Percentiles rank a stretch among this genome's conserved stretches.
phyloP scores from a whole-genome alignment of 2,329 filamentous ascomycete genomes.

The Talaromyces sp. region DNA sequence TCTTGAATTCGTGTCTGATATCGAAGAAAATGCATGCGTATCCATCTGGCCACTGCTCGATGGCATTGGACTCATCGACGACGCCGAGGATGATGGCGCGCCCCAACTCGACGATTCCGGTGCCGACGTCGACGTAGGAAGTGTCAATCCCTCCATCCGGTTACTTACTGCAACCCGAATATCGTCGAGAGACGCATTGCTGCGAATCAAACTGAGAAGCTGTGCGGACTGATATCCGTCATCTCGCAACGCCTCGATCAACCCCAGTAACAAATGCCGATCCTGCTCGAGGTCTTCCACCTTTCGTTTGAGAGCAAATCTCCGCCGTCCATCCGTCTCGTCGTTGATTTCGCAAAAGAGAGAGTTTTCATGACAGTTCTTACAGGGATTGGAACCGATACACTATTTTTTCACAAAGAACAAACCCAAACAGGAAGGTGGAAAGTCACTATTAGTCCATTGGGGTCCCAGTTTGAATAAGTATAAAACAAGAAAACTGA shows the following conservation, averaged over 20 bases:
- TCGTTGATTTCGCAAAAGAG: conserved; percentile 20
- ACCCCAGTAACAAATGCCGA: conserved; percentile 12
- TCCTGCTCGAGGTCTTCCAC: conserved; percentile 20
- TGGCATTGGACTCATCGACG: background rate
- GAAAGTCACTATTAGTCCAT: background rate
- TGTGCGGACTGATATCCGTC: conserved; percentile 21
- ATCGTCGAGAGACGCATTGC: conserved; percentile 28
- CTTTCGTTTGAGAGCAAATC: conserved; percentile 19
- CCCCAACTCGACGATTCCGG: conserved; percentile 19
- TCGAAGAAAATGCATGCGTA: background rate
- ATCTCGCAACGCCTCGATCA: conserved; percentile 18
- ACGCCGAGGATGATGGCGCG: background rate
- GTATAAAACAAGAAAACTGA: background rate
- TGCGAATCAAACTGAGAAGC: conserved; percentile 28
- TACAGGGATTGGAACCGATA: conserved; percentile 18
- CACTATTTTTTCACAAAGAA: conserved; percentile 9
- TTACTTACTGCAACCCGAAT: conserved; percentile 22
- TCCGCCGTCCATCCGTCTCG: conserved; percentile 19
- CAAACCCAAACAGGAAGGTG: background rate
- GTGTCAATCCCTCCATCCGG: conserved; percentile 6
- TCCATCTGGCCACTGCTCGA: background rate
- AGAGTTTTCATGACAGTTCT: conserved; percentile 20
- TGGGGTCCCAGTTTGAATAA: background rate
- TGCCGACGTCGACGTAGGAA: conserved; percentile 20
- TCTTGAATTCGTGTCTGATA: background rate